A percentile compares a stretch with the other conserved stretches of the same genome.
Conservation (phyloP, 345 rosid genomes). For the Salix caprea region DNA sequence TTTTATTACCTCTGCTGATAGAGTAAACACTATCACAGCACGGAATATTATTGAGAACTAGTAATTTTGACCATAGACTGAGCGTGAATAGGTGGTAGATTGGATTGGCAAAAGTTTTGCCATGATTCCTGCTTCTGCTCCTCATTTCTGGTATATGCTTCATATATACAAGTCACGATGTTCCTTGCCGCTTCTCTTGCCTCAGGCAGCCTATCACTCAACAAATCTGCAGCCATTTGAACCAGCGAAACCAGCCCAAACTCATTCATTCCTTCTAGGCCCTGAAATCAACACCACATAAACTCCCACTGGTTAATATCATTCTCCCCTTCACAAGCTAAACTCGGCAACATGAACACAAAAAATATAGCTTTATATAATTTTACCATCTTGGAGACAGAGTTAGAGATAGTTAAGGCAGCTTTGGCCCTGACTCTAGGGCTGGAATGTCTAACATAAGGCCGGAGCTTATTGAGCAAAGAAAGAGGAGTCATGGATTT, state of each 20-base stretch:
- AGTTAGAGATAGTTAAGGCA: slow-evolving; percentile 71
- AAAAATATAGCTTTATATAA: neutral
- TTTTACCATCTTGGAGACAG: slow-evolving; percentile 74
- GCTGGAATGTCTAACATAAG: slow-evolving; percentile 73
- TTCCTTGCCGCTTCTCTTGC: slow-evolving; percentile 87
- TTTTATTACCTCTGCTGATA: neutral
- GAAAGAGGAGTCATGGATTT: slow-evolving; percentile 56
- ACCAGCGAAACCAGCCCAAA: slow-evolving; percentile 51
- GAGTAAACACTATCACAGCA: neutral
- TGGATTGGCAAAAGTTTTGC: slow-evolving; percentile 70
- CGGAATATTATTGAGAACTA: slow-evolving; percentile 1
- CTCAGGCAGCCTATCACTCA: slow-evolving; percentile 80
- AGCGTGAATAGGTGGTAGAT: slow-evolving; percentile 50
- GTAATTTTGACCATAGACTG: slow-evolving; percentile 61
- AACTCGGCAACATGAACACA: neutral
- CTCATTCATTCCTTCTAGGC: slow-evolving; percentile 50
- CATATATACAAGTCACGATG: slow-evolving; percentile 37
- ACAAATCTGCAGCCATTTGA: slow-evolving; percentile 53
- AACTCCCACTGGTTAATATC: neutral
- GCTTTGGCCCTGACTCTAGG: slow-evolving; percentile 95
- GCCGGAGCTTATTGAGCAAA: slow-evolving; percentile 73
- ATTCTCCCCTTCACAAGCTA: neutral
- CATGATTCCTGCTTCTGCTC: slow-evolving; percentile 63
- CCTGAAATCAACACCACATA: slow-evolving; percentile 33
- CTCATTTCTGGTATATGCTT: slow-evolving; percentile 39